Conservation (phyloP, 202 grass and related monocot species). For the Dendrocalamus latiflorus region DNA sequence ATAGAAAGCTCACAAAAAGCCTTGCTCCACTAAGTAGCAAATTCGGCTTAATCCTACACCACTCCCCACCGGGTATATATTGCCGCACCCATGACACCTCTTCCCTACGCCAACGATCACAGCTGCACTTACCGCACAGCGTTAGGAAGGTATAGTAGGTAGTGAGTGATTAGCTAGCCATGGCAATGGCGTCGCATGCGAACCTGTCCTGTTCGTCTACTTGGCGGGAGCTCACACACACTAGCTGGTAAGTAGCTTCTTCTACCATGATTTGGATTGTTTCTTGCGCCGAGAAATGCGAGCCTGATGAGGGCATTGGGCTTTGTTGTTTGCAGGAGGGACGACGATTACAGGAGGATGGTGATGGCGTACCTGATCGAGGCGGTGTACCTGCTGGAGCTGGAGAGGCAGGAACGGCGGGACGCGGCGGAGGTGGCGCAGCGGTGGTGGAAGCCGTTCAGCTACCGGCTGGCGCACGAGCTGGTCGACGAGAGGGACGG, state of each 20-base stretch:
- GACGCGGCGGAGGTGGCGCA: constrained; percentile 48
- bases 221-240: constrained; percentile 58
- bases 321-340: constrained; percentile 16
- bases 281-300: background rate
- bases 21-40: constrained; percentile 23
- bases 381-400: constrained; percentile 64
- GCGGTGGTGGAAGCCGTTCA: constrained; percentile 73
- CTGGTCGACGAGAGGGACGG: constrained; percentile 55
- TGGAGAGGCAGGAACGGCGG: constrained; percentile 45
- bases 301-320: too few relatives aligned
- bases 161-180: background rate
- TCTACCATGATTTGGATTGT: background rate
- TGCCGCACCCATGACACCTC: background rate
- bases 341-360: constrained; percentile 55
- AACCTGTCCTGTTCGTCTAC: constrained; percentile 30
- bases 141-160: background rate
- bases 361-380: constrained; percentile 61
- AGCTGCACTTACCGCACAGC: background rate
- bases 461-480: constrained; percentile 48
- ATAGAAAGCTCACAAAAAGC: background rate
- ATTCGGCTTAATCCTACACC: constrained; percentile 28
- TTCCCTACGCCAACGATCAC: constrained; percentile 10
- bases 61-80: constrained; percentile 22
- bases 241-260: constrained; percentile 46
- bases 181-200: constrained; percentile 29